Evolutionary conservation across 208 protist genomes (phyloP).

Genomic region (Borovskyia barvae): DNA sequence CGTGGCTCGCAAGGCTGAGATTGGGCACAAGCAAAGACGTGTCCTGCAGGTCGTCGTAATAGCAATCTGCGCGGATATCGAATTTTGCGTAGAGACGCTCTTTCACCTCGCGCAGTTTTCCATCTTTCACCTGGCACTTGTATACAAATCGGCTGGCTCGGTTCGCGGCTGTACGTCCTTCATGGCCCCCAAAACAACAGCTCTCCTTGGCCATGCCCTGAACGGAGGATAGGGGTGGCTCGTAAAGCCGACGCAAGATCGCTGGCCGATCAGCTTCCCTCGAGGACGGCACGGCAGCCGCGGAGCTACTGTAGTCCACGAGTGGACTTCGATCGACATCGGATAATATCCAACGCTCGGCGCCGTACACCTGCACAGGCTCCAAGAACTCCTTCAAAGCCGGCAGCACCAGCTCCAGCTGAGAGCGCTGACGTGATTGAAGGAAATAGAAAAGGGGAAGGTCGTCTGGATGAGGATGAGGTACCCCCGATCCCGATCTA

Average conservation of each 20-base stretch:
- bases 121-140: constrained; percentile 69
- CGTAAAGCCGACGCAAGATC: constrained; percentile 40
- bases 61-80: constrained; percentile 80
- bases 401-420: constrained; percentile 66
- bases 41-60: constrained; percentile 87
- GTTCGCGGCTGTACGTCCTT: background rate
- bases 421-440: constrained; percentile 63
- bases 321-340: constrained; percentile 69
- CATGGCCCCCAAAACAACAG: background rate
- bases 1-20: constrained; percentile 55
- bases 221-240: constrained; percentile 8
- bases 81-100: constrained; percentile 69
- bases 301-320: background rate
- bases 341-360: constrained; percentile 74
- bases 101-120: constrained; percentile 71
- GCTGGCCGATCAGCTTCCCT: constrained; percentile 30
- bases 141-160: constrained; percentile 59
- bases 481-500: background rate
- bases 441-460: constrained; percentile 76
- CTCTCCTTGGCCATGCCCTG: too few species aligned
- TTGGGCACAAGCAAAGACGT: constrained; percentile 47
- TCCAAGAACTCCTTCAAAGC: constrained; percentile 60
- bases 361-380: constrained; percentile 64
- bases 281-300: background rate
- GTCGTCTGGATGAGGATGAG: constrained; percentile 7